These are phyloP conservation scores for Pseudogymnoascus sp. DNA, from an alignment of 2,329 filamentous ascomycete species.

Conservation along the genomic window DNA sequence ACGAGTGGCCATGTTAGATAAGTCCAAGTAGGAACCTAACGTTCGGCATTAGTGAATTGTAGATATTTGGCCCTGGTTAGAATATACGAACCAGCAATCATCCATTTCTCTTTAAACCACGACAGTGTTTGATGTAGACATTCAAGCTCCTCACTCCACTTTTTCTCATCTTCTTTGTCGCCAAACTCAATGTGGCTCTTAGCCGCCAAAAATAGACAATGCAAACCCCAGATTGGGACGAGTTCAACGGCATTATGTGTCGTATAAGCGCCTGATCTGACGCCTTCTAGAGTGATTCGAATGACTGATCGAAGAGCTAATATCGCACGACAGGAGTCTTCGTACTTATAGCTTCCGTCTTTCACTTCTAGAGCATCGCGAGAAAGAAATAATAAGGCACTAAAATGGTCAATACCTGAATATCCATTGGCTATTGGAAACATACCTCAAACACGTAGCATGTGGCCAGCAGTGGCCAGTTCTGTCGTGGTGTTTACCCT, in stretches of 20 bases:
- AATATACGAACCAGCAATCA: slow-evolving; percentile 2
- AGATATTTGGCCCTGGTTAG: not conserved
- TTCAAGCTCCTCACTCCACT: not conserved
- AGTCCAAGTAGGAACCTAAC: not conserved
- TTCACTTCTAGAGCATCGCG: not conserved
- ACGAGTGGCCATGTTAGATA: not conserved
- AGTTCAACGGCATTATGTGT: not conserved
- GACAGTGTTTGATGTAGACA: not conserved
- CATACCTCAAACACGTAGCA: not conserved
- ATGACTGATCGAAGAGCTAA: not conserved
- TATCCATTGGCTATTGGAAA: not conserved
- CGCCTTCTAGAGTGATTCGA: not conserved
- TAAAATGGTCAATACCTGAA: not conserved
- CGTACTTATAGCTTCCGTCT: slow-evolving; percentile 3
- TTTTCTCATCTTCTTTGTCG: not conserved
- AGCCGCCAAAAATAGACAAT: not conserved
- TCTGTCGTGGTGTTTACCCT: not conserved
- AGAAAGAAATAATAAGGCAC: not conserved
- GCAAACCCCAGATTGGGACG: not conserved
- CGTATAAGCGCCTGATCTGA: not conserved
- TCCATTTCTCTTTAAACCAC: not conserved
- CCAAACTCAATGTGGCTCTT: not conserved
- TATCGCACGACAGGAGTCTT: slow-evolving; percentile 1
- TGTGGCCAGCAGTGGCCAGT: slow-evolving; percentile 4
- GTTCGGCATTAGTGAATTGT: not conserved